phyloP scores from a whole-genome alignment of 306 rosid species.

The Vigna unguiculata region DNA sequence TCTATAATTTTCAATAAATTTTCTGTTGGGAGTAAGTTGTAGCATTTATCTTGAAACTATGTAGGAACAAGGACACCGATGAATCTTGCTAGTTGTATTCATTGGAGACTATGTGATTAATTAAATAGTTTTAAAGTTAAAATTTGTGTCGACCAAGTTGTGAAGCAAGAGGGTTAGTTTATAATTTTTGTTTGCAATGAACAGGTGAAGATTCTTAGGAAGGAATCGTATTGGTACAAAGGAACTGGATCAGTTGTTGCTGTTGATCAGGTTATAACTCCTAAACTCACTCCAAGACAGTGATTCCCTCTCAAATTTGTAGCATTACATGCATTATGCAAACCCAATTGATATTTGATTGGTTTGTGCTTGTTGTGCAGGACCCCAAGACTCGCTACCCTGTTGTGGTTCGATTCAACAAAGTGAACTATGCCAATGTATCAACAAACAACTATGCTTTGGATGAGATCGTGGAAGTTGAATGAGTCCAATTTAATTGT shows the following conservation, averaged over 20 bases:
- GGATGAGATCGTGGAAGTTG: conserved; percentile 81
- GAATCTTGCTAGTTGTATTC: neutral
- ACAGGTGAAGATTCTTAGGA: conserved; percentile 89
- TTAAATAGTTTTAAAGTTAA: conserved; percentile 6
- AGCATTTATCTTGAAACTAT: neutral
- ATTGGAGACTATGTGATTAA: neutral
- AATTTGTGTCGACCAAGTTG: conserved; percentile 6
- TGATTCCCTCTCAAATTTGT: neutral
- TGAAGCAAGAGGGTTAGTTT: conserved; percentile 8
- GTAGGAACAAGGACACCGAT: neutral
- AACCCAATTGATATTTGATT: neutral
- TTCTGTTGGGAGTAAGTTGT: neutral
- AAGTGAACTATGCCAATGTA: conserved; percentile 87
- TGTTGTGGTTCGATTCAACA: conserved; percentile 85
- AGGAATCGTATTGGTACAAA: conserved; percentile 87
- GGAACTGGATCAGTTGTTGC: conserved; percentile 82
- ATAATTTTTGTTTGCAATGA: conserved; percentile 21
- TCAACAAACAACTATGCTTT: conserved; percentile 91
- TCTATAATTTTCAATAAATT: neutral
- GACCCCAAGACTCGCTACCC: conserved; percentile 87
- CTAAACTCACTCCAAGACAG: neutral
- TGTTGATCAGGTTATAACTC: conserved; percentile 75
- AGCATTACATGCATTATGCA: neutral
- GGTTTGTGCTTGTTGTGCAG: conserved; percentile 48
- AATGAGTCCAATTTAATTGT: conserved; percentile 52